Evolutionary conservation across 2,329 filamentous ascomycete genomes (phyloP), one percentile per base, ranked within the genome.

Genomic region (Fusarium aywerte): DNA sequence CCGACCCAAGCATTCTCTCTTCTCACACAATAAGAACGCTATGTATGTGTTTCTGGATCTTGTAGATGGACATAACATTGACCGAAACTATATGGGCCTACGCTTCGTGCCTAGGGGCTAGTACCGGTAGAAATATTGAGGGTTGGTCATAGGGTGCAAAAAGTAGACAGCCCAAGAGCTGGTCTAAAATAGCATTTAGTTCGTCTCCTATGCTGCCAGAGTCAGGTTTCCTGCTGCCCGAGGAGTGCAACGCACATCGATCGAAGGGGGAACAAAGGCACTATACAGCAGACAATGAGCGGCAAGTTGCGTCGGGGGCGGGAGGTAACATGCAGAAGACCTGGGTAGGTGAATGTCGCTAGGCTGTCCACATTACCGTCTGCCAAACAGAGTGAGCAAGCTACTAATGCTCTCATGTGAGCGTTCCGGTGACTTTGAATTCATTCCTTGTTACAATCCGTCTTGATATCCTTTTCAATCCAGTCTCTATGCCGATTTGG

Each of bases 311-410:
- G 5, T 39, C 27, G 7, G 25, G 11, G 9, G 25, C 16, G n/a
- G 18, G 20, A 45, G 47, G 60, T 25, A 61, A 44, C 25, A 18
- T 61, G 47, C 60, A 65, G 45, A 39, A 43, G 11, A 23, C 12
- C 10, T 21, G 33, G 27, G n/a, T 23, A 9, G 15, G 40, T 53
- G 40, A 43, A 59, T 35, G 36, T n/a, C 25, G 18, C 40, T 16
- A 44, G 45, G 21, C 27, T n/a, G 53, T 53, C 33, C n/a, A 31
- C 18, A 47, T 44, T 27, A 11, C 18, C n/a, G 16, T 36, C 23
- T 35, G 21, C 7, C 16, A n/a, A n/a, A n/a, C n/a, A 12, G 27
- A 20, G 21, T 20, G 9, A 16, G 16, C 16, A 52, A n/a, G 15
- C 31, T 31, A 25, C 59, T 16, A 33, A 12, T 29, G 15, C 12